Evolutionary conservation across 495 filamentous ascomycete species (phyloP), one percentile per base, ranked within the genome.

Genomic region (Barbatosphaeria neglecta): DNA sequence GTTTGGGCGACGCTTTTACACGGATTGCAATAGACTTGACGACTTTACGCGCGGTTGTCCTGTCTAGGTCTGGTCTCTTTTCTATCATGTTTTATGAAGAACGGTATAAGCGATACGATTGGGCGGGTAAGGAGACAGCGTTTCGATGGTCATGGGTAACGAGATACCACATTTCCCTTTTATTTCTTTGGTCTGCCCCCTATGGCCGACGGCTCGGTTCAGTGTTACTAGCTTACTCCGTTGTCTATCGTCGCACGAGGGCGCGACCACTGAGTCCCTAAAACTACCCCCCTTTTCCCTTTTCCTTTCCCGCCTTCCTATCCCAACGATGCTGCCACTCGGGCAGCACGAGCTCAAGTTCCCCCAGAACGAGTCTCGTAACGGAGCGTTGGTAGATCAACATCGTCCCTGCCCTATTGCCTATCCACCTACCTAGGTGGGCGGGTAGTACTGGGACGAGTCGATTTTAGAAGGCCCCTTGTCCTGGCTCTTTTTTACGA

Each of bases 381-480:
- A 74, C 70, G 70, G 70, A 74, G 64, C 70, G 67, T 72, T 73
- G 70, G 70, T 41, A 90, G 76, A 90, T 69, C 45, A 57, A 49
- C 13, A 43, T 53, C 58, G 62, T 49, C 59, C 53, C 51, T 54
- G n/a, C n/a, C n/a, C n/a, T n/a, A n/a, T n/a, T n/a, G n/a, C n/a
- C n/a, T n/a, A n/a, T n/a, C n/a, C n/a, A n/a, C n/a, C n/a, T n/a
- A n/a, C n/a, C n/a, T n/a, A n/a, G n/a, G n/a, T n/a, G n/a, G n/a
- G n/a, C n/a, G n/a, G n/a, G n/a, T n/a, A n/a, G n/a, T n/a, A n/a
- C 54, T 46, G 58, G 55, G 55, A 56, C 61, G 43, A 41, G n/a
- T 66, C 73, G 80, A 76, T 73, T 62, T 69, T 56, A 74, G 78
- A 85, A 84, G 80, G 80, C 82, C 76, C 60, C 69, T 64, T 63